phyloP scores from a whole-genome alignment of 78 protist species.

The Guillardia theta region DNA sequence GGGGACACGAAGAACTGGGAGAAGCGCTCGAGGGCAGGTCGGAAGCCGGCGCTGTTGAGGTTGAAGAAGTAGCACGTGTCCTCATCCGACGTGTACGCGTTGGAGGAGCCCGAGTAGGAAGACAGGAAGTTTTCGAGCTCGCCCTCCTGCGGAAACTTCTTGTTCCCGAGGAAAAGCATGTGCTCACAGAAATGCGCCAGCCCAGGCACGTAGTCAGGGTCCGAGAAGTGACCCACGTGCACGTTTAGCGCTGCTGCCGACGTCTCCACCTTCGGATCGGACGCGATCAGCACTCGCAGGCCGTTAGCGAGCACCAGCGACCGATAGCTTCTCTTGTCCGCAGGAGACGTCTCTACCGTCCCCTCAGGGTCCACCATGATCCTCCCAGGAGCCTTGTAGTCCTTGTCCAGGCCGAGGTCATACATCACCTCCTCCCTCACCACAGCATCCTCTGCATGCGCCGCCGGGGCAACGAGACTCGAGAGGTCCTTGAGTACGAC shows the following conservation, averaged over 20 bases:
- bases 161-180: constrained; percentile 82
- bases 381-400: constrained; percentile 18
- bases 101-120: constrained; percentile 73
- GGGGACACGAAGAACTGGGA: constrained; percentile 78
- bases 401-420: constrained; percentile 4
- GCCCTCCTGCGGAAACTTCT: constrained; percentile 68
- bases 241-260: constrained; percentile 68
- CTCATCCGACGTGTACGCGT: constrained; percentile 74
- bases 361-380: not conserved
- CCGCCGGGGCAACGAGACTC: too few relatives aligned
- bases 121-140: constrained; percentile 55
- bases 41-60: constrained; percentile 13
- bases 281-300: not conserved
- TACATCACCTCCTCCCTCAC: too few relatives aligned
- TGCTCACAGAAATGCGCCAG: constrained; percentile 83
- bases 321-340: not conserved
- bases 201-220: constrained; percentile 72
- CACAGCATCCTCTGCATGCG: too few relatives aligned
- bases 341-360: not conserved
- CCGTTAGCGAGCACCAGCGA: not conserved
- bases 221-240: constrained; percentile 64
- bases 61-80: constrained; percentile 43
- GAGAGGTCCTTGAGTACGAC: too few relatives aligned
- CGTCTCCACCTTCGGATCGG: constrained; percentile 16
- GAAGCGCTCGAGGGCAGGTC: constrained; percentile 61